Percentiles rank a stretch among this genome's conserved stretches.
Conservation (phyloP, 768 basidiomycete species). For the Melanogaster broomeanus region DNA sequence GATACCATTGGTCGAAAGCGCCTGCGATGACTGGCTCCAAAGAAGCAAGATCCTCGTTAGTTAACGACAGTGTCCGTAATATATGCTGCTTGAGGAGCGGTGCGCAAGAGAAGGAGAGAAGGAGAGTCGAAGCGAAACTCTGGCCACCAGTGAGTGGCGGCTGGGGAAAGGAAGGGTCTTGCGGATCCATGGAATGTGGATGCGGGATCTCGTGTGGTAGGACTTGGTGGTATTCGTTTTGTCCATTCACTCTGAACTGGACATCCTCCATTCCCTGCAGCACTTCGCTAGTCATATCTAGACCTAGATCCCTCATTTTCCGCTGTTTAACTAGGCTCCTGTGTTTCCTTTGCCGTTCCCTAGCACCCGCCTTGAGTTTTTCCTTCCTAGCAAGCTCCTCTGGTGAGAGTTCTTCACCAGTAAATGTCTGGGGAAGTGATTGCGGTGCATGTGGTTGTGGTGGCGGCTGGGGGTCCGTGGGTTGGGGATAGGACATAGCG, state of each 20-base stretch:
- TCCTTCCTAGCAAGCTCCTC: conserved; percentile 72
- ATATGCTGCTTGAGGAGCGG: conserved; percentile 76
- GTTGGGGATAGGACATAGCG: conserved; percentile 42
- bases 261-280: conserved; percentile 65
- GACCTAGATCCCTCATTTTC: conserved; percentile 79
- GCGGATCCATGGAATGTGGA: conserved; percentile 36
- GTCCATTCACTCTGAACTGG: conserved; percentile 57
- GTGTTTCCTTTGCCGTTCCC: conserved; percentile 83
- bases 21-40: conserved; percentile 80
- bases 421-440: conserved; percentile 22
- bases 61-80: conserved; percentile 69
- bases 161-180: conserved; percentile 68
- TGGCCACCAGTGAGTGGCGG: conserved; percentile 57
- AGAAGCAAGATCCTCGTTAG: conserved; percentile 75
- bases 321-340: conserved; percentile 75
- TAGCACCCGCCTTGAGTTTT: conserved; percentile 70
- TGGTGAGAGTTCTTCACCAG: conserved; percentile 45
- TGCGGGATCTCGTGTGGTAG: conserved; percentile 38
- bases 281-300: conserved; percentile 80
- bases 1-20: conserved; percentile 87
- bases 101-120: conserved; percentile 75
- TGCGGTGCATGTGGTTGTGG: conserved; percentile 36
- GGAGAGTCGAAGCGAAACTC: conserved; percentile 76
- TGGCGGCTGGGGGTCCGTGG: conserved; percentile 33
- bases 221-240: conserved; percentile 39